A percentile compares a stretch with the other conserved stretches of the same genome.
These are phyloP conservation scores for Phoma sp. DNA, from an alignment of 2,329 filamentous ascomycete species.

Conservation along the genomic window DNA sequence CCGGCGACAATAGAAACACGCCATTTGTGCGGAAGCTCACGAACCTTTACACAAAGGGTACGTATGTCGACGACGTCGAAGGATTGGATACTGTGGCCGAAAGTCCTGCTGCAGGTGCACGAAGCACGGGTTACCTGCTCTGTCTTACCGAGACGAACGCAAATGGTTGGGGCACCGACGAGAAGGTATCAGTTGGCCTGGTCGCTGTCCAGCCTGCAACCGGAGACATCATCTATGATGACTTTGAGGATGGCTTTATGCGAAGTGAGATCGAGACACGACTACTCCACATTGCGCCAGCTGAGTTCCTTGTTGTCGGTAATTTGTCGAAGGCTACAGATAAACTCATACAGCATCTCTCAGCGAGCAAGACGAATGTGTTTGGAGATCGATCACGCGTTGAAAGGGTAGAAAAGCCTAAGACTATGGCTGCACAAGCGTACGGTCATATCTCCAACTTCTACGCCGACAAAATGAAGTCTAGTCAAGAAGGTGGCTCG, in stretches of 20 bases:
- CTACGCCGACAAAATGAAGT: slow-evolving; percentile 84
- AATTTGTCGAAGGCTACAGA: slow-evolving; percentile 89
- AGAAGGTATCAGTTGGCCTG: slow-evolving; percentile 90
- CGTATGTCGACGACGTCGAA: slow-evolving; percentile 92
- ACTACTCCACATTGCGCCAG: slow-evolving; percentile 93
- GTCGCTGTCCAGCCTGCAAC: slow-evolving; percentile 95
- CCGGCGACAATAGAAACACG: slow-evolving; percentile 89
- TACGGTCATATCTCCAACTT: slow-evolving; percentile 91
- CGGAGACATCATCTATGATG: slow-evolving; percentile 93
- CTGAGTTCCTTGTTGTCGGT: slow-evolving; percentile 92
- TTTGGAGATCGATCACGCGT: slow-evolving; percentile 90
- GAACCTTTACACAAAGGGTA: slow-evolving; percentile 97
- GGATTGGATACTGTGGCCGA: slow-evolving; percentile 65
- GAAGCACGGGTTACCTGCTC: slow-evolving; percentile 82
- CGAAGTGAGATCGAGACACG: slow-evolving; percentile 93
- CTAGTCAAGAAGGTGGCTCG: slow-evolving; percentile 37
- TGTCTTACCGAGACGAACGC: slow-evolving; percentile 87
- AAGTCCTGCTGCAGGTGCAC: slow-evolving; percentile 61
- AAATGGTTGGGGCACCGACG: slow-evolving; percentile 83
- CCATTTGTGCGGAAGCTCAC: slow-evolving; percentile 93
- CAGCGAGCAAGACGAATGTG: slow-evolving; percentile 85
- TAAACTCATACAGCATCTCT: slow-evolving; percentile 88
- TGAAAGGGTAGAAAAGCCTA: slow-evolving; percentile 76
- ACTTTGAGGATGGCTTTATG: slow-evolving; percentile 98
- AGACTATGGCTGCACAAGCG: slow-evolving; percentile 82